Conservation (phyloP, 108 stramenopile genomes). For the Pseudonitzschia multiseries region DNA sequence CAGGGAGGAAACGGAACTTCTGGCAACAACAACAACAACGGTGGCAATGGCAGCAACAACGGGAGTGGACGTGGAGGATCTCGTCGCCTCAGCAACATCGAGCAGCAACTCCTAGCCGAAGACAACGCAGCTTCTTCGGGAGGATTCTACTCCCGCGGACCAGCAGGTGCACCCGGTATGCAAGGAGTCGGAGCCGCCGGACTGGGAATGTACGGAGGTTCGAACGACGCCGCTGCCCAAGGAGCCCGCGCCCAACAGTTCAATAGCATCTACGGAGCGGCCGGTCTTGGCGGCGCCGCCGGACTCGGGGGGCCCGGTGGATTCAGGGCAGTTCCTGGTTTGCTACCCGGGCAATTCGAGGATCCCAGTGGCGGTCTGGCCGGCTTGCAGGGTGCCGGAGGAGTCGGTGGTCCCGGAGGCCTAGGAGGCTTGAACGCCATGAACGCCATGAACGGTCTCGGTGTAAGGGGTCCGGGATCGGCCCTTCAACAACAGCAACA, state of each 20-base stretch:
- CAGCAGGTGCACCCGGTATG: not conserved
- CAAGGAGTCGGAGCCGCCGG: not conserved
- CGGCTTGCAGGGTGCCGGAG: not conserved
- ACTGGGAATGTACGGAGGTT: conserved; percentile 2
- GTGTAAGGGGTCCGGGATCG: not conserved
- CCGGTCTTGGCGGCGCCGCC: not conserved
- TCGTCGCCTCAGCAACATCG: conserved; percentile 7
- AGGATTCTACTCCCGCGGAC: not conserved
- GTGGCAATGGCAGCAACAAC: not conserved
- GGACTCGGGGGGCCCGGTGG: not conserved
- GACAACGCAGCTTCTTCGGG: conserved; percentile 1
- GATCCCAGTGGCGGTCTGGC: not conserved
- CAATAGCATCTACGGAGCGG: not conserved
- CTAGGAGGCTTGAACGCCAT: not conserved
- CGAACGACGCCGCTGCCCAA: not conserved
- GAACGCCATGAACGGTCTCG: not conserved
- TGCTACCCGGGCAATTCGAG: conserved; percentile 6
- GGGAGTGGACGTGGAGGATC: not conserved
- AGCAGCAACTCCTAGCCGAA: conserved; percentile 1
- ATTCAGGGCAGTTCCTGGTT: not conserved
- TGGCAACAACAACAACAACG: not conserved
- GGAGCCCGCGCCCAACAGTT: not conserved
- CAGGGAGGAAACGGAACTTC: not conserved
- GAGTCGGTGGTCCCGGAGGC: not conserved
- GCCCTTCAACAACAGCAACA: not conserved